Evolutionary conservation across 2,329 filamentous ascomycete genomes (phyloP).

Genomic region (Colletotrichum horii): DNA sequence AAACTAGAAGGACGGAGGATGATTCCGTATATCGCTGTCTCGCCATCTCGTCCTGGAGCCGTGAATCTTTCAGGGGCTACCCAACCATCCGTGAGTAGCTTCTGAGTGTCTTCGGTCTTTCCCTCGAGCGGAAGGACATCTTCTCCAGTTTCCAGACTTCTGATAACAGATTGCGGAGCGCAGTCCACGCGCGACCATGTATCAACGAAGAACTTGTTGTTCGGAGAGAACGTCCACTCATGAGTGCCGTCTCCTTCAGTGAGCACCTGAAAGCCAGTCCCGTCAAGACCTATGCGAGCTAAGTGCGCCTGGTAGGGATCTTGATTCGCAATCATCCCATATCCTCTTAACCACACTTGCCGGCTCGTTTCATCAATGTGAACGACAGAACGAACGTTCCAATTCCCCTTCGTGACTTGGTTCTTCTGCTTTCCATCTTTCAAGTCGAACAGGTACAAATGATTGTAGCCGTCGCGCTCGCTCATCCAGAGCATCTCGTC

Average conservation of each 20-base stretch:
- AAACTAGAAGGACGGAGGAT: conserved; percentile 24
- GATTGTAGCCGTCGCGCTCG: conserved; percentile 32
- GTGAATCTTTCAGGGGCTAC: neutral
- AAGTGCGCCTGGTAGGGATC: conserved; percentile 33
- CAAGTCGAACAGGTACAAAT: conserved; percentile 30
- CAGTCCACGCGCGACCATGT: neutral
- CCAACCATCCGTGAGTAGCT: neutral
- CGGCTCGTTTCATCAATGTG: neutral
- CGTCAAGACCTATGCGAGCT: conserved; percentile 28
- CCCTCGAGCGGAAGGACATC: neutral
- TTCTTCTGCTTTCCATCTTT: neutral
- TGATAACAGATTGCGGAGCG: neutral
- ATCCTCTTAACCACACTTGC: neutral
- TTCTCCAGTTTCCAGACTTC: neutral
- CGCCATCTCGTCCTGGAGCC: neutral
- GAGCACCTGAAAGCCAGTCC: conserved; percentile 27
- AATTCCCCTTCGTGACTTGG: conserved; percentile 31
- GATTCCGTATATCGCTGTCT: neutral
- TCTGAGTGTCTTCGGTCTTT: neutral
- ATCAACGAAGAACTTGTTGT: neutral
- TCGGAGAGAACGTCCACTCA: conserved; percentile 26
- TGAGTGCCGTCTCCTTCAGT: conserved; percentile 33
- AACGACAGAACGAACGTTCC: conserved; percentile 18
- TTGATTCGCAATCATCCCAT: conserved; percentile 24
- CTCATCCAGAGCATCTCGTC: conserved; percentile 32